phyloP scores from a whole-genome alignment of 1,284 basidiomycete species.

The Heterobasidion irregulare region DNA sequence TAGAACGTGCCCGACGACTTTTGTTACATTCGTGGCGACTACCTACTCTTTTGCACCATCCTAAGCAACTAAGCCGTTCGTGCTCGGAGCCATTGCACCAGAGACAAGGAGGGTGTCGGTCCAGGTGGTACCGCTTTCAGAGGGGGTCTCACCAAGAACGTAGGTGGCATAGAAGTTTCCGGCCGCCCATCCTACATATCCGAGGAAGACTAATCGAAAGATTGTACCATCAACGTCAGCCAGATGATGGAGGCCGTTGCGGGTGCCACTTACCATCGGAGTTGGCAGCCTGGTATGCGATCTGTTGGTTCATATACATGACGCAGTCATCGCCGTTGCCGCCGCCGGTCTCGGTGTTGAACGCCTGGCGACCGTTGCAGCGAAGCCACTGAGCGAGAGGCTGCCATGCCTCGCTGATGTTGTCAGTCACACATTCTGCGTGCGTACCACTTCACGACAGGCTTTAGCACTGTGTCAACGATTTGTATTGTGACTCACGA shows the following conservation, averaged over 20 bases:
- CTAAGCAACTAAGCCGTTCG: slow-evolving; percentile 1
- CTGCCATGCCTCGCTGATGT: slow-evolving; percentile 39
- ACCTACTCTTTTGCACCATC: background rate
- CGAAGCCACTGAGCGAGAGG: slow-evolving; percentile 43
- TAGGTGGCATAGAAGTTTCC: slow-evolving; percentile 26
- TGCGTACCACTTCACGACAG: slow-evolving; percentile 23
- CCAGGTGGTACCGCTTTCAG: slow-evolving; percentile 27
- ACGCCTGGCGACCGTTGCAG: slow-evolving; percentile 44
- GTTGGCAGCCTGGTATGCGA: slow-evolving; percentile 42
- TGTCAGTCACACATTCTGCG: slow-evolving; percentile 38
- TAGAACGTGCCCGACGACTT: too few species aligned
- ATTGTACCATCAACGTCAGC: background rate
- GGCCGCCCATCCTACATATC: slow-evolving; percentile 38
- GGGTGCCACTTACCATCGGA: slow-evolving; percentile 30
- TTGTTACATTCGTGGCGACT: too few species aligned
- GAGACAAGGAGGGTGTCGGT: slow-evolving; percentile 31
- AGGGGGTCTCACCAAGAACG: slow-evolving; percentile 30
- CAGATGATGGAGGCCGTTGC: too few species aligned
- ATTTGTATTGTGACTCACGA: slow-evolving; percentile 26
- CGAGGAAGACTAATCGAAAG: slow-evolving; percentile 24
- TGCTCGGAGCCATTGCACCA: slow-evolving; percentile 30
- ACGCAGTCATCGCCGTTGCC: slow-evolving; percentile 41
- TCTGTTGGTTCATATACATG: slow-evolving; percentile 36
- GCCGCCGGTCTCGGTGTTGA: slow-evolving; percentile 59
- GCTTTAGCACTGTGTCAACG: background rate